Conservation (phyloP, 345 rosid genomes). For the Murraya koenigii region DNA sequence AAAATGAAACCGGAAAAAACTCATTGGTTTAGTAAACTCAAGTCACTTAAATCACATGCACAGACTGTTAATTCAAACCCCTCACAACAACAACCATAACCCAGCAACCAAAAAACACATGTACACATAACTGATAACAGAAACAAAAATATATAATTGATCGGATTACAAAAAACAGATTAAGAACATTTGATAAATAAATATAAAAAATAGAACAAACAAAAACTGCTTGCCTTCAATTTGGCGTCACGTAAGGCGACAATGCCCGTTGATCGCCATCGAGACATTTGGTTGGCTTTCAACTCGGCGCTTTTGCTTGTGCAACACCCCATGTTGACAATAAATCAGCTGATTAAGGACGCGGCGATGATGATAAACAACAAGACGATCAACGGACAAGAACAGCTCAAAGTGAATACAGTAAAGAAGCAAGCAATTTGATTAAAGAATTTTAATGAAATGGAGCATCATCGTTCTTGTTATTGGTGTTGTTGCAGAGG, state of each 20-base stretch:
- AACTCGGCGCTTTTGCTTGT: conserved; percentile 65
- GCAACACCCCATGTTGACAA: conserved; percentile 68
- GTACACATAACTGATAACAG: background rate
- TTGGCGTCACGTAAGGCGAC: conserved; percentile 87
- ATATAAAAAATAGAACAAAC: background rate
- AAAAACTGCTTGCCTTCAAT: conserved; percentile 57
- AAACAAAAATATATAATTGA: no score
- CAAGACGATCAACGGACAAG: background rate
- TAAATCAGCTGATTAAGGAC: conserved; percentile 11
- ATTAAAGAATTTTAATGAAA: background rate
- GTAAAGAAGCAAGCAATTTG: background rate
- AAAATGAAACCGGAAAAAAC: background rate
- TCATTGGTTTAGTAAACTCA: background rate
- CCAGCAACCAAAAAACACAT: background rate
- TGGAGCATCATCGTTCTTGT: background rate
- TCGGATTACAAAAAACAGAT: background rate
- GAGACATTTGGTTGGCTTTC: conserved; percentile 60
- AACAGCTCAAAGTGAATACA: background rate
- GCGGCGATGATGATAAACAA: no score
- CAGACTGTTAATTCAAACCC: background rate
- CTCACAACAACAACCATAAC: background rate
- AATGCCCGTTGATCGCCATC: conserved; percentile 98
- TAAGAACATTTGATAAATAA: no score
- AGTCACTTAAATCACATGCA: background rate
- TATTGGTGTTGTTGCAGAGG: background rate